Percentiles rank a stretch among this genome's conserved stretches.
Evolutionary conservation across 129 eudicot genomes (phyloP).

Genomic region (Flaveria brownii): DNA sequence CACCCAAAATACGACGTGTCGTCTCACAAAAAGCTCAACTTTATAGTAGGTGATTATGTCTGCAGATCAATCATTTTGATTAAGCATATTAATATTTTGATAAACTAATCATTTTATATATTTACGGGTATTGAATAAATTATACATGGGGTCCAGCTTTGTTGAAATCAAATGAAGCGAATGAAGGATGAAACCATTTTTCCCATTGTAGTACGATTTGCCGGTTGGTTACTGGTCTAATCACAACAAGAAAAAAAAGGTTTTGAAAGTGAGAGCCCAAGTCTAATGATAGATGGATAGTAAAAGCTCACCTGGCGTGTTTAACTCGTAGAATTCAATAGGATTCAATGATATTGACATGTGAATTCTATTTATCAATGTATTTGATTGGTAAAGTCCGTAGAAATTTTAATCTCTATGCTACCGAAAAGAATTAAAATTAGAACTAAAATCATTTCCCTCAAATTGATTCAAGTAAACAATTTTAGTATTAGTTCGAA

Average conservation of each 20-base stretch:
- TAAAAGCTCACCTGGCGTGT: too few species aligned
- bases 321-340: too few species aligned
- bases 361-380: too few species aligned
- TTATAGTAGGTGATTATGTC: neutral
- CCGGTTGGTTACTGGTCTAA: constrained; percentile 20
- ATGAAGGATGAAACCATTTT: neutral
- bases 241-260: constrained; percentile 11
- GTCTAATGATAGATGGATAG: too few species aligned
- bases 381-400: too few species aligned
- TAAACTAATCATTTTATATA: neutral
- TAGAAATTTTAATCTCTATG: too few species aligned
- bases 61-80: neutral
- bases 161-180: constrained; percentile 13
- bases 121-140: neutral
- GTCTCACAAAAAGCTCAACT: neutral
- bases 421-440: too few species aligned
- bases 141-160: neutral
- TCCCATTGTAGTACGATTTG: constrained; percentile 13
- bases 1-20: neutral
- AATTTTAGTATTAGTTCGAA: too few species aligned
- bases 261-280: too few species aligned
- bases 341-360: too few species aligned
- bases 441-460: too few species aligned
- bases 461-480: too few species aligned
- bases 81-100: neutral